Conservation (phyloP, 106 monocot genomes). For the Dioscorea alata region DNA sequence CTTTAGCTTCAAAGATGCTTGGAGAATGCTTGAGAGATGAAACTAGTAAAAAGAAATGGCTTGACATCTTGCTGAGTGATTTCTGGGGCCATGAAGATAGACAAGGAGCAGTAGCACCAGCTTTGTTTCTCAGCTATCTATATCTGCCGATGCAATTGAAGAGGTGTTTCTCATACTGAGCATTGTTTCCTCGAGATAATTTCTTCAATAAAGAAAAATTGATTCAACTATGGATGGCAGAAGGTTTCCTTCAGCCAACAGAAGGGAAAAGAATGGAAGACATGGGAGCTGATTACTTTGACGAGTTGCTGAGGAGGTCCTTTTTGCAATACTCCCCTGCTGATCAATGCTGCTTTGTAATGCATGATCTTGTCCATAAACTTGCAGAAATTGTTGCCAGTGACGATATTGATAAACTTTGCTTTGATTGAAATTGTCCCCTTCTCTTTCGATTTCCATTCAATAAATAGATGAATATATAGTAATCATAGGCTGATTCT, state of each 20-base stretch:
- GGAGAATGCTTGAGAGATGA: constrained; percentile 19
- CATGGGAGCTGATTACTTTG: neutral
- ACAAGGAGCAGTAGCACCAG: constrained; percentile 12
- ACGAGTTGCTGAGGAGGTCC: constrained; percentile 17
- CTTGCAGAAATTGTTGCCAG: constrained; percentile 21
- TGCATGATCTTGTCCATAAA: constrained; percentile 25
- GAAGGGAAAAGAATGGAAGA: constrained; percentile 3
- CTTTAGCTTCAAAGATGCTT: constrained; percentile 21
- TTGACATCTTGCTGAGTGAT: constrained; percentile 6
- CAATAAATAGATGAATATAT: no score
- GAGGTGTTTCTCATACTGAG: constrained; percentile 27
- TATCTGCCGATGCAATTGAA: neutral
- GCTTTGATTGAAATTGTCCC: no score
- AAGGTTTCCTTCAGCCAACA: constrained; percentile 11
- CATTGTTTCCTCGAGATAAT: constrained; percentile 27
- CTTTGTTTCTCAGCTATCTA: constrained; percentile 24
- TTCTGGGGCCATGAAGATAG: constrained; percentile 14
- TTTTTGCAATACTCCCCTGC: constrained; percentile 12
- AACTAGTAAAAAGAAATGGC: constrained; percentile 2
- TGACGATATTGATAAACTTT: no score
- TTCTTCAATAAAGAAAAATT: constrained; percentile 16
- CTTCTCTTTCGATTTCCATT: no score
- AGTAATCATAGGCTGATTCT: no score
- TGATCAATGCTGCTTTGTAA: neutral
- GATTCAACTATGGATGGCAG: constrained; percentile 27